Evolutionary conservation across 441 rosid genomes (phyloP), one percentile per base, ranked within the genome.

Genomic region (Raphanus hybrid): DNA sequence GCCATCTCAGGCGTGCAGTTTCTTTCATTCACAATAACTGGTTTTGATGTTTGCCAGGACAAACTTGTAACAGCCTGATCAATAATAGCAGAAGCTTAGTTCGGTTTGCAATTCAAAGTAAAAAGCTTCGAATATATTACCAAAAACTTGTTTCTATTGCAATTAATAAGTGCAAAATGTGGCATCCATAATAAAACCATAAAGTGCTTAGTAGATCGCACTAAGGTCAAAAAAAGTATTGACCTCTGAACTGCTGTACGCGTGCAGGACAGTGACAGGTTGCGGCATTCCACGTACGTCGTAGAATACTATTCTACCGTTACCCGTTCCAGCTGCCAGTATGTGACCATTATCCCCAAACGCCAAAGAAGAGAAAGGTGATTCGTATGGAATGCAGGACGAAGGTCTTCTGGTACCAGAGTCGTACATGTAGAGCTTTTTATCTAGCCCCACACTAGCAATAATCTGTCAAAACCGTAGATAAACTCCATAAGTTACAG

Each of bases 11-110:
- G 82, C 58, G 87, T 84, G 80, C 91, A 90, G 78, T 71, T 88
- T 83, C 83, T 86, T 83, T 93, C 97, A 78, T 90, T 93, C 67
- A 96, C 91, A 77, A 84, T 73, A 67, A 86, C 88, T 72, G 98
- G 93, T 87, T 91, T 93, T 74, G 93, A 90, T 88, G 97, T 92
- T 86, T 96, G 98, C 99, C 98, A 93, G 85, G 97, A 89, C 75
- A 96, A 88, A 85, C 98, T 91, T 64, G 97, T 85, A 73, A 96
- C 97, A 62, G 91, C 98, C 99, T 96, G 87, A 78, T 67, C 23
- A 80, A 80, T 61, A 78, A 52, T 39, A 68, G 66, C 43, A 78
- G 63, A 58, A 8, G 29, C 20, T 69, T 55, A 65, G 75, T 18
- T 65, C 9, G 45, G 54, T 68, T 71, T 12, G 54, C 72, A 75